A percentile compares a stretch with the other conserved stretches of the same genome.
Evolutionary conservation across 768 basidiomycete species (phyloP).

Genomic region (Leccinum arenicola): DNA sequence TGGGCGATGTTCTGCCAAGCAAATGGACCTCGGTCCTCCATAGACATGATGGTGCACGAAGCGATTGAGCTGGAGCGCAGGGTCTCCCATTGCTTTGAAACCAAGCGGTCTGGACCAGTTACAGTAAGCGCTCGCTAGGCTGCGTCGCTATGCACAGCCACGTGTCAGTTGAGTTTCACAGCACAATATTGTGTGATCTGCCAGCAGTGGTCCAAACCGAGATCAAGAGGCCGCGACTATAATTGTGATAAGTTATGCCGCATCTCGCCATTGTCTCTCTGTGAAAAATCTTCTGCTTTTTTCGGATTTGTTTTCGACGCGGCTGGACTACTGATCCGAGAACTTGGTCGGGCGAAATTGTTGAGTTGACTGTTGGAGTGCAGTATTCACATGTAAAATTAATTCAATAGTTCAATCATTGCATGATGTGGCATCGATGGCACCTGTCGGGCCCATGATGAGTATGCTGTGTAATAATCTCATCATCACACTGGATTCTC

Average conservation of each 20-base stretch:
- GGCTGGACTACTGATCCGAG: neutral
- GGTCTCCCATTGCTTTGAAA: neutral
- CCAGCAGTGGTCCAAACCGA: neutral
- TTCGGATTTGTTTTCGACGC: neutral
- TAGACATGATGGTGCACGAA: neutral
- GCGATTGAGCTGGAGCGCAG: neutral
- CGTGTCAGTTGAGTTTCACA: neutral
- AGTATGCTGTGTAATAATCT: neutral
- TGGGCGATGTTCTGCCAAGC: neutral
- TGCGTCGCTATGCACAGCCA: neutral
- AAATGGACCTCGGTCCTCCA: neutral
- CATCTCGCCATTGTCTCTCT: neutral
- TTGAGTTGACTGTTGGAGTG: neutral
- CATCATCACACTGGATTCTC: neutral
- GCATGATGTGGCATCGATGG: neutral
- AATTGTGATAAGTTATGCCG: neutral
- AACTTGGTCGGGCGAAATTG: neutral
- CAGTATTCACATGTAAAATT: neutral
- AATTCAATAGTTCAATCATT: neutral
- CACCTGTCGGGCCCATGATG: neutral
- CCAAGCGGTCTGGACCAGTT: neutral
- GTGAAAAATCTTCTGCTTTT: neutral
- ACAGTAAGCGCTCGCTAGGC: neutral
- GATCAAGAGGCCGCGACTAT: neutral
- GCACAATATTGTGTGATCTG: neutral